Evolutionary conservation across 129 eudicot genomes (phyloP), one percentile per base, ranked within the genome.

Genomic region (Artemisia argyi): DNA sequence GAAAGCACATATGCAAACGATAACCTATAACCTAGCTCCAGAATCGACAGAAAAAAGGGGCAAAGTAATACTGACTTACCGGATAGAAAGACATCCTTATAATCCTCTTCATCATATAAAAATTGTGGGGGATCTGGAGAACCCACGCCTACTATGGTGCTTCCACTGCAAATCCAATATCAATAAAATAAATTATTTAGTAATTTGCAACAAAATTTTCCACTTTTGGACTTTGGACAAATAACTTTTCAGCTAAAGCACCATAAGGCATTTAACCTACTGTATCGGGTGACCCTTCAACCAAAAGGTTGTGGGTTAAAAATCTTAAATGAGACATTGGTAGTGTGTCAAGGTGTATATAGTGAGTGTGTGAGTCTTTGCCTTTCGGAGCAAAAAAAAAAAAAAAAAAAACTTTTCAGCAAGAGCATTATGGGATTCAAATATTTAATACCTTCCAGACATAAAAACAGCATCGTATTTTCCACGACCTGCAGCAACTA

Each of bases 71-170:
- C 46, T 48, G 77, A 32, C 73, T 60, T 76, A 93, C 98, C 98
- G 35, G 98, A 94, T 49, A 90, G 50, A 71, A 94, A 94, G 67
- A 90, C 97, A 24, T 94, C 93, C 80, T 94, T 85, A 79, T 94
- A 94, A 76, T 88, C 97, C 42, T 90, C 98, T 69, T 94, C 97
- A 67, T 94, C 98, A 61, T 94, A 94, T 53, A 94, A 59, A 74
- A 94, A 94, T 24, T 90, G 96, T 32, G 98, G 98, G 50, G 97
- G 97, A 54, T 94, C 96, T 0, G 97, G 97, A 79, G 97, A 87
- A 64, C 98, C 98, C 51, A 94, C 83, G 26, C 98, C 98, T 68
- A 94, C 98, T 68, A 94, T 94, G 32, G 98, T 94, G 84, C 98
- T 94, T 79, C 98, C 98, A 76, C 98, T 94, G 89, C 79, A 83